Evolutionary conservation across 208 protist genomes (phyloP), one percentile per base, ranked within the genome.

Genomic region (Trypanosoma rangeli): DNA sequence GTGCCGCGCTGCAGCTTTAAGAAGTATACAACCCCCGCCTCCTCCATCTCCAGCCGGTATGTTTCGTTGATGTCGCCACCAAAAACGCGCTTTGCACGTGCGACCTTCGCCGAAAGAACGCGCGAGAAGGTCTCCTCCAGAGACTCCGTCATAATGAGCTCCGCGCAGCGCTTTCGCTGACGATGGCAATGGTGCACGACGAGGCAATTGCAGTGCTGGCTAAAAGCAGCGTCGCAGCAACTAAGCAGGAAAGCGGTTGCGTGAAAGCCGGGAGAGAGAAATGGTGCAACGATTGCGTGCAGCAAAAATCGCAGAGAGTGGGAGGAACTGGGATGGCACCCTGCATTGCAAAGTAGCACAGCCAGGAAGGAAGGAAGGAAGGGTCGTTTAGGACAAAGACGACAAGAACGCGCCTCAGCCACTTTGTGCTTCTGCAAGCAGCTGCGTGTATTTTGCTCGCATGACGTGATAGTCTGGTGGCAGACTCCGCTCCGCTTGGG

Each of bases 11-110:
- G 55, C 3, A 70, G 70, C 35, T 71, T 81, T 33, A 75, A 18
- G 61, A 81, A 81, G 76, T 74, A 77, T 3, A 46, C 31, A 22
- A 57, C 55, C 59, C 13, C 64, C 20, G n/a, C 29, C 13, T 61
- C 28, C 5, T 52, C 70, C 39, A 81, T 68, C 16, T 68, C 63
- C 1, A 68, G 53, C 44, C 52, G 26, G 33, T 59, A 68, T 31
- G 50, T 58, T 33, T 68, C 63, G 22, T 59, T 68, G 4, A 68
- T 31, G 29, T 67, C 62, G 44, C 49, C 62, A 22, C 44, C 62
- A 57, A 57, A 67, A 5, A 67, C 62, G 39, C 49, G 49, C 15
- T 15, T 59, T 16, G 50, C 63, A 18, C 33, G 33, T 2, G 50
- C 37, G 31, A 68, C 50, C 13, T 37, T 57, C 18, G 50, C 49